Base-by-base conservation (phyloP, 1,139 yeast genomes). In the Suhomyces maxii region DNA sequence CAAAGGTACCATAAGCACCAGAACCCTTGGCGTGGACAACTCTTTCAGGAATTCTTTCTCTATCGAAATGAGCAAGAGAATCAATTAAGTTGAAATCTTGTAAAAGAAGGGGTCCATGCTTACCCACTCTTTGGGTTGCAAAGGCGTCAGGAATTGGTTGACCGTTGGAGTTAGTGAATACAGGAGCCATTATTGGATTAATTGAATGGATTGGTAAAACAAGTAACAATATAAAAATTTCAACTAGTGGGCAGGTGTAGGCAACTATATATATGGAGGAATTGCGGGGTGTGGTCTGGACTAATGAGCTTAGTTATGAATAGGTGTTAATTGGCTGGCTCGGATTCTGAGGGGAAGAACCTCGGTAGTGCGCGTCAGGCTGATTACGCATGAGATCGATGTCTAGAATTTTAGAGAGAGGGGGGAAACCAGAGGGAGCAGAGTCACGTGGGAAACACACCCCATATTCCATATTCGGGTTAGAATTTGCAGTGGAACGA, bases 21-120 rank as follows among this genome's bases (percentile, higher is more conserved):
- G 89, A 86, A 54, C 96, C 96, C 68, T 87, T 87, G 52, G 95
- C 95, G 64, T 88, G 96, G 42, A 88, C 96, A 46, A 88, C 95
- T 67, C 96, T 81, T 71, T 88, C 95, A 36, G 96, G 95, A 51
- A 88, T 83, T 66, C 95, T 79, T 71, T 89, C 96, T 59, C 95
- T 80, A 71, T 86, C 93, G 59, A 88, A 88, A 65, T 86, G 95
- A 28, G 95, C 87, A 45, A 88, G 70, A 37, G 86, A 75, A 61
- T 88, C 96, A 59, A 87, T 77, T 60, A 87, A 71, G 67, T 85
- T 86, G 69, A 83, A 82, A 65, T 88, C 96, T 68, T 88, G 95
- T 56, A 88, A 66, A 50, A 87, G 74, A 56, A 86, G 71, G 31
- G 95, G 91, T 52, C 95, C 91, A 54, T 79, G 82, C 50, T 84